Percentiles rank a stretch among this genome's conserved stretches.
These are phyloP conservation scores for Solanum bukasovii DNA, from an alignment of 257 asterid genomes.

Conservation along the genomic window DNA sequence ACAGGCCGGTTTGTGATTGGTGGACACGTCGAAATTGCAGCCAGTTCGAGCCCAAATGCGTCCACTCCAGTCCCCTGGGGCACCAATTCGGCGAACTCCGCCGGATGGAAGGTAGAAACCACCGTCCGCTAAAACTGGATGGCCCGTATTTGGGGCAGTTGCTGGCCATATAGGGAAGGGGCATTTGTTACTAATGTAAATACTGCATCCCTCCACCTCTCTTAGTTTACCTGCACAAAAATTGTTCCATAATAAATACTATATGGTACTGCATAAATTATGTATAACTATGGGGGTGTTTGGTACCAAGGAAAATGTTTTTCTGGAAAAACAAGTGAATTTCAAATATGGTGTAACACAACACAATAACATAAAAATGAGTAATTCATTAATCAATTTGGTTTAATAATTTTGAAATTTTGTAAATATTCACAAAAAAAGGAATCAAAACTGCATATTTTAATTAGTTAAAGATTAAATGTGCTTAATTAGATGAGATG, in stretches of 20 bases:
- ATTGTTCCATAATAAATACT: background rate
- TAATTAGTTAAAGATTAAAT: background rate
- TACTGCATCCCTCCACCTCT: conserved; percentile 32
- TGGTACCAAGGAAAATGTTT: too few relatives aligned
- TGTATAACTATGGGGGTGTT: too few relatives aligned
- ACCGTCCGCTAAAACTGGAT: conserved; percentile 52
- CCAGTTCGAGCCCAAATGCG: conserved; percentile 89
- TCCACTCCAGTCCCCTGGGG: conserved; percentile 68
- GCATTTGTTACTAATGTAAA: conserved; percentile 67
- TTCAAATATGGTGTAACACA: background rate
- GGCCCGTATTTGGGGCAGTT: conserved; percentile 60
- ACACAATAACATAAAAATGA: background rate
- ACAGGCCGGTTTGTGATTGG: conserved; percentile 27
- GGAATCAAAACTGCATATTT: background rate
- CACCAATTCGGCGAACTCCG: conserved; percentile 3
- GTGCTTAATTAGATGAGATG: background rate
- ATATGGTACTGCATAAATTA: background rate
- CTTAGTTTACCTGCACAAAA: background rate
- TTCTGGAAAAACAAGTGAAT: too few relatives aligned
- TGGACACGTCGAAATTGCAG: conserved; percentile 28
- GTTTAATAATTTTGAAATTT: background rate
- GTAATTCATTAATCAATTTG: background rate
- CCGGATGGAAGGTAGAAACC: conserved; percentile 65
- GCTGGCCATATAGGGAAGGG: conserved; percentile 84
- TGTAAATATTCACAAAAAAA: background rate